These are phyloP conservation scores for Solanum chacoense DNA, from an alignment of 305 asterid genomes.

Conservation along the genomic window DNA sequence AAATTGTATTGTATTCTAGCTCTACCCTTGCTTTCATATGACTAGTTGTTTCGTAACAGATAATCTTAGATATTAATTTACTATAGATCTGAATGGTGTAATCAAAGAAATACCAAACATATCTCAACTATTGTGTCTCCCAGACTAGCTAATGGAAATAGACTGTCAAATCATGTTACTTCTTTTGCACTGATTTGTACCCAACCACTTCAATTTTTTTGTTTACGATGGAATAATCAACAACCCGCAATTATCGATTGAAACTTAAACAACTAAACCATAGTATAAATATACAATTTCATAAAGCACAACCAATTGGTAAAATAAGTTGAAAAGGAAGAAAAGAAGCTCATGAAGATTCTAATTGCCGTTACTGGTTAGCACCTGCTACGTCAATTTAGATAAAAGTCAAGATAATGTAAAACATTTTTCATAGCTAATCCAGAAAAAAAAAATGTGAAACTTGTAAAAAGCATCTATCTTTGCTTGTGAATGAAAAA, in stretches of 20 bases:
- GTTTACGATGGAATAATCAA: no score
- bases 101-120: not conserved
- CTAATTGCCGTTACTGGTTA: not conserved
- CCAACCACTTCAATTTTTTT: no score
- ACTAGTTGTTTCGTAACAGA: not conserved
- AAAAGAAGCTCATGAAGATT: not conserved
- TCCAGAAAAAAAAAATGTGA: no score
- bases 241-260: not conserved
- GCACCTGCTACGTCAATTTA: not conserved
- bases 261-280: not conserved
- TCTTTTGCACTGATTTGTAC: not conserved
- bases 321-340: no score
- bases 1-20: no score
- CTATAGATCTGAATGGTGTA: not conserved
- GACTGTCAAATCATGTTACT: not conserved
- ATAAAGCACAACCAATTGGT: no score
- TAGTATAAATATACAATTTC: not conserved
- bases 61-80: not conserved
- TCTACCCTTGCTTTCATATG: not conserved
- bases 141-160: not conserved
- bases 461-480: conserved; percentile 12
- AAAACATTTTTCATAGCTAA: not conserved
- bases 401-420: conserved; percentile 6
- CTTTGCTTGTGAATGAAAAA: conserved; percentile 22
- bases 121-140: not conserved